Base-by-base conservation (phyloP, 192 early-diverging fungal species). In the Rhizophlyctis rosea region DNA sequence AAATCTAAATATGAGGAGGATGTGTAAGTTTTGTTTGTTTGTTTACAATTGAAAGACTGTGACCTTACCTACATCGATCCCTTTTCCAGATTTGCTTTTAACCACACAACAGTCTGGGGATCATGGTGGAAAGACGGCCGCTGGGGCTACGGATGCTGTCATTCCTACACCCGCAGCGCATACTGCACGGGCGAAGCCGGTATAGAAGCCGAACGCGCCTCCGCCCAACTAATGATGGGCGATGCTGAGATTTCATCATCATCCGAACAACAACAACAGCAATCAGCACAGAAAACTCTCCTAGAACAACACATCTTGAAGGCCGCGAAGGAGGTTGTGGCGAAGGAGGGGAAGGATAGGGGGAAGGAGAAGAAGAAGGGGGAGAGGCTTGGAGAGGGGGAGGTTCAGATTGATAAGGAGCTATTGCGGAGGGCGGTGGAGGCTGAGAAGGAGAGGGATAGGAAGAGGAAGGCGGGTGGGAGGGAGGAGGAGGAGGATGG, bases 131-230 rank as follows among this genome's bases (percentile, higher is more conserved):
- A 82, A 29, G 89, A 93, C 67, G 93, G 93, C 7, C 79, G 86
- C 47, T 99, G 95, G 97, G 97, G 97, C 24, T 99, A 95, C 77
- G 80, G 82, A 36, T 99, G 97, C 68, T 99, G 97, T 72, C 87
- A 84, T 44, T 84, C 88, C 34, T 83, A 87, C 50, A 64, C 85
- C 34, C 77, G 86, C 51, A 92, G 87, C 59, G 83, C 93, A 16
- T 98, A 97, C 72, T 99, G 97, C 65, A 94, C 90, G 21, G 88
- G 90, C n/a, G 61, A 70, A 13, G 85, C 85, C 28, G 86, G 88
- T 14, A 89, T 89, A 49, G 90, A 90, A 28, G 90, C 89, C 23
- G 76, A 77, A 47, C 64, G 71, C 47, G 64, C 77, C 33, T 71
- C 82, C 9, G 68, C 62, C 13, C 67, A 36, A 50, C 51, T 80